Percentiles rank a stretch among this genome's conserved stretches.
phyloP scores from a whole-genome alignment of 495 filamentous ascomycete genomes.

The Chlorociboria aeruginascens region DNA sequence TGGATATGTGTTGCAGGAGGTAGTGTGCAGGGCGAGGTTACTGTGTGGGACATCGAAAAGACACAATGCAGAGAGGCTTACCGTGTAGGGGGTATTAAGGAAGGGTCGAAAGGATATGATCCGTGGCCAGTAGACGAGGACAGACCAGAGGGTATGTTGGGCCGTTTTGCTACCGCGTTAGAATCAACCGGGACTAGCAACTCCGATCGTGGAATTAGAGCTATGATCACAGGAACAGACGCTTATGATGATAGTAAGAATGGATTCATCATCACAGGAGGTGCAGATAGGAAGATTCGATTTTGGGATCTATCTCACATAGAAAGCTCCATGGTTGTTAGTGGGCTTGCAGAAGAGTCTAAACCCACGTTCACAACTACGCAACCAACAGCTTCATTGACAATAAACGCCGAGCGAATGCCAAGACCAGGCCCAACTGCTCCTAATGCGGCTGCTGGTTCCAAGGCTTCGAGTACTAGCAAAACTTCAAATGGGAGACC shows the following conservation, averaged over 20 bases:
- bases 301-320: conserved; percentile 79
- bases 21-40: conserved; percentile 83
- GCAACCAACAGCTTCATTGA: conserved; percentile 55
- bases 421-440: conserved; percentile 31
- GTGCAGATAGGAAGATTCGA: conserved; percentile 79
- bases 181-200: conserved; percentile 38
- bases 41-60: conserved; percentile 92
- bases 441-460: conserved; percentile 27
- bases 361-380: conserved; percentile 60
- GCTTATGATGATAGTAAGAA: conserved; percentile 42
- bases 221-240: conserved; percentile 43
- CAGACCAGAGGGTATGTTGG: conserved; percentile 75
- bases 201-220: conserved; percentile 44
- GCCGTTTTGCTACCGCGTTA: conserved; percentile 66
- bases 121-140: conserved; percentile 88
- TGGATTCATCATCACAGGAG: conserved; percentile 72
- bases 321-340: conserved; percentile 65
- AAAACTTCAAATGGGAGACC: conserved; percentile 31
- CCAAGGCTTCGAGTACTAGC: conserved; percentile 23
- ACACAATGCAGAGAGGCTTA: conserved; percentile 82
- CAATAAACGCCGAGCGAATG: conserved; percentile 60
- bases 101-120: conserved; percentile 58
- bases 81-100: conserved; percentile 43
- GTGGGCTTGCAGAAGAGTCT: conserved; percentile 59
- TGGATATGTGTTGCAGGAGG: conserved; percentile 84